These are phyloP conservation scores for Chloranthus sessilifolius DNA, from an alignment of 164 flowering plant species.

Conservation along the genomic window DNA sequence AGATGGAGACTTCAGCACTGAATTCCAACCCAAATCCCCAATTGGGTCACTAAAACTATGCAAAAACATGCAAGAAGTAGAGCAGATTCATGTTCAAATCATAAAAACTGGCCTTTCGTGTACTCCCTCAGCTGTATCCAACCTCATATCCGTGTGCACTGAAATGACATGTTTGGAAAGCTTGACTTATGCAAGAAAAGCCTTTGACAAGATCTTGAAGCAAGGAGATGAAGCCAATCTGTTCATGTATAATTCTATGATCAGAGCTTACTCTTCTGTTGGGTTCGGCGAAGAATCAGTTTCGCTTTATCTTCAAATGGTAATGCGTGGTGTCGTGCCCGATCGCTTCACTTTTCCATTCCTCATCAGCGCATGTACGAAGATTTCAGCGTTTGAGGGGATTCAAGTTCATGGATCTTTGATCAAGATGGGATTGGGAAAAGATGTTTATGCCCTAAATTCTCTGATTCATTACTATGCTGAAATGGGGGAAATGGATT, in stretches of 20 bases:
- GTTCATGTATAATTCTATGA: conserved; percentile 48
- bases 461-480: conserved; percentile 49
- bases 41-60: conserved; percentile 11
- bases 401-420: conserved; percentile 41
- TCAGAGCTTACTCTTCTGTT: conserved; percentile 40
- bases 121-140: conserved; percentile 13
- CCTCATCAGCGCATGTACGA: conserved; percentile 44
- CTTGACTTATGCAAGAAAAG: conserved; percentile 38
- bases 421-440: conserved; percentile 37
- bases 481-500: conserved; percentile 37
- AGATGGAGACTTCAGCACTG: no score
- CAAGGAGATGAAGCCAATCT: conserved; percentile 13
- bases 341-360: conserved; percentile 49
- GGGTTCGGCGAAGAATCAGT: conserved; percentile 40
- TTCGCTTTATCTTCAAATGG: conserved; percentile 30
- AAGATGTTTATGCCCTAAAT: conserved; percentile 38
- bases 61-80: conserved; percentile 2
- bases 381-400: conserved; percentile 35
- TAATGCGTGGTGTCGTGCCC: conserved; percentile 27
- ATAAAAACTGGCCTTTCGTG: conserved; percentile 32
- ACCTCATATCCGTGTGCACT: conserved; percentile 30
- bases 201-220: conserved; percentile 22
- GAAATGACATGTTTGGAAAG: conserved; percentile 34
- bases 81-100: conserved; percentile 24
- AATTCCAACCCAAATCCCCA: no score